Conservation (phyloP, 305 asterid genomes). For the Ajuga reptans region DNA sequence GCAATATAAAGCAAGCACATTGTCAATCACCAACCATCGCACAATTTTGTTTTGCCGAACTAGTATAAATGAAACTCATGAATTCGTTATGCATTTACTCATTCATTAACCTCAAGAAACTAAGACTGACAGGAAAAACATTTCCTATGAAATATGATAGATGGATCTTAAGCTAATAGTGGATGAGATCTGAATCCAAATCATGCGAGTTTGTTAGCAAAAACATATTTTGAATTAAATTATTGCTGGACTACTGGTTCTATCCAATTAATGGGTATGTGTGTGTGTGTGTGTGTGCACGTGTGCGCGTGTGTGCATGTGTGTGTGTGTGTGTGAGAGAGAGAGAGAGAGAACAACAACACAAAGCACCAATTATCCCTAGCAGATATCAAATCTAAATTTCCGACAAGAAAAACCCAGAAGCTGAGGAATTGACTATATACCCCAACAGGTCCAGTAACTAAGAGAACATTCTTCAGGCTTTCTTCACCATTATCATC, state of each 20-base stretch:
- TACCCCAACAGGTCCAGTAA: conserved; percentile 99
- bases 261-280: background rate
- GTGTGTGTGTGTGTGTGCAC: too few species aligned
- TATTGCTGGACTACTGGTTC: background rate
- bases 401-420: conserved; percentile 10
- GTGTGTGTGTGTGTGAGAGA: background rate
- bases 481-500: conserved; percentile 48
- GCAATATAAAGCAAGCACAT: conserved; percentile 26
- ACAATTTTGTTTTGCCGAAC: background rate
- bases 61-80: conserved; percentile 1
- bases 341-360: background rate
- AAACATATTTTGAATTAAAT: background rate
- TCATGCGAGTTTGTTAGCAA: background rate
- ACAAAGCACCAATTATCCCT: conserved; percentile 13
- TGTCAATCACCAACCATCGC: conserved; percentile 17
- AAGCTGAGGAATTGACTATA: conserved; percentile 10
- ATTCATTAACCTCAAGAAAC: background rate
- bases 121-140: background rate
- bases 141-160: background rate
- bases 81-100: conserved; percentile 9
- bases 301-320: background rate
- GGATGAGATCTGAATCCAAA: background rate
- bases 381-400: conserved; percentile 17
- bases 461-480: conserved; percentile 80
- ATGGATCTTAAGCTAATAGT: conserved; percentile 5